Percentiles rank a stretch among this genome's conserved stretches.
Evolutionary conservation across 345 rosid genomes (phyloP).

Genomic region (Lepidium didymum): DNA sequence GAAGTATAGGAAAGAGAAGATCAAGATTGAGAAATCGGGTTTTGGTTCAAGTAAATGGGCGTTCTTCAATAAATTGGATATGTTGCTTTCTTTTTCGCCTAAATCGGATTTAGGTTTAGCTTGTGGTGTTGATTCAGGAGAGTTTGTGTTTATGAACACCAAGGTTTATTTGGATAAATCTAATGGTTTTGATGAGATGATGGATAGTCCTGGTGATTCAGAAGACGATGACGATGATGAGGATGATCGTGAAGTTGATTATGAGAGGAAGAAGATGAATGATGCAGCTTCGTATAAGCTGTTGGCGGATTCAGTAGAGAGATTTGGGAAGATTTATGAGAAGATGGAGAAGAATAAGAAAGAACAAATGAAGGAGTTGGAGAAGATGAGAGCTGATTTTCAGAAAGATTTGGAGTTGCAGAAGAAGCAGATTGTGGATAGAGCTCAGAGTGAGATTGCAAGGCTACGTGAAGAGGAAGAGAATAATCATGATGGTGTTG

Average conservation of each 20-base stretch:
- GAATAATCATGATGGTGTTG: constrained; percentile 18
- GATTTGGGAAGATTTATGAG: constrained; percentile 78
- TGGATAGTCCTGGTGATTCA: constrained; percentile 82
- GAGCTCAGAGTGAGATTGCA: constrained; percentile 76
- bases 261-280: constrained; percentile 52
- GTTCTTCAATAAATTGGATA: constrained; percentile 82
- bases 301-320: constrained; percentile 82
- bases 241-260: constrained; percentile 58
- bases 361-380: constrained; percentile 82
- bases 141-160: constrained; percentile 69
- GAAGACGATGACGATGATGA: constrained; percentile 50
- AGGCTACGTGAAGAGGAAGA: constrained; percentile 50
- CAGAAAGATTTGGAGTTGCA: constrained; percentile 85
- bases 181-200: constrained; percentile 79
- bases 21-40: constrained; percentile 37
- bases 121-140: constrained; percentile 89
- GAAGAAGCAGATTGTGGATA: constrained; percentile 79
- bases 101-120: constrained; percentile 68
- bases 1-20: constrained; percentile 89
- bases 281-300: constrained; percentile 59
- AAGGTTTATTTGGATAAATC: constrained; percentile 56
- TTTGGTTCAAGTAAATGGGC: constrained; percentile 61
- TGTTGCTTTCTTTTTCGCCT: constrained; percentile 54
- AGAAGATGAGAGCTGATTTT: constrained; percentile 93
- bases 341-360: constrained; percentile 79